Evolutionary conservation across 345 rosid genomes (phyloP), one percentile per base, ranked within the genome.

Genomic region (Garcia nutans): DNA sequence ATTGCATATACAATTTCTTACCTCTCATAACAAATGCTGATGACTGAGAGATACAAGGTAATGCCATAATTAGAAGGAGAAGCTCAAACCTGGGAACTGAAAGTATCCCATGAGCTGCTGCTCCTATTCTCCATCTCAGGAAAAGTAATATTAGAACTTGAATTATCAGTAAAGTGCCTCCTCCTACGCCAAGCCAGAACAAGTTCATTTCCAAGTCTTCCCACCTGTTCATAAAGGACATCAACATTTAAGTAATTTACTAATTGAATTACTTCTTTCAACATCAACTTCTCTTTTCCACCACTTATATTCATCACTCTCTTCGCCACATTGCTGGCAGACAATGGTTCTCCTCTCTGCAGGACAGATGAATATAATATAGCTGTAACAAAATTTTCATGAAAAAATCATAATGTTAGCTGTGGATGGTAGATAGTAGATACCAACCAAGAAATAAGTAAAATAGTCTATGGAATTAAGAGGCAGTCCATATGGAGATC

Each of bases 341-440:
- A 81, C 31, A 84, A 65, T 15, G 87, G 88, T 83, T 86, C 91
- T 78, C 88, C 89, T 76, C 91, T 84, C 89, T 88, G 86, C 81
- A 81, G 45, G 49, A 68, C 22, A 68, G 28, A 45, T 22, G 13
- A 68, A 70, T 24, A 47, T 19, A 66, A 37, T 4, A 4, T 5
- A 37, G 37, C 52, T 47, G 22, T 33, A 65, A 44, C 9, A 20
- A 72, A 49, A 31, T 22, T 58, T 15, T 8, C 2, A 41, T 31
- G 52, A 17, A 64, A 74, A 42, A 19, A 28, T n/a, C 68, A 42
- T n/a, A 50, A 3, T 37, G 15, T 69, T 67, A 67, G 70, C 56
- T 13, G 33, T 41, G 33, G 33, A 59, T 19, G 28, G 33, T 47
- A 75, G 72, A 24, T 8, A 50, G 33, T 49, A 67, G 59, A 68